phyloP scores from a whole-genome alignment of 371 early-diverging fungal genomes.

The Phascolomyces articulosus region DNA sequence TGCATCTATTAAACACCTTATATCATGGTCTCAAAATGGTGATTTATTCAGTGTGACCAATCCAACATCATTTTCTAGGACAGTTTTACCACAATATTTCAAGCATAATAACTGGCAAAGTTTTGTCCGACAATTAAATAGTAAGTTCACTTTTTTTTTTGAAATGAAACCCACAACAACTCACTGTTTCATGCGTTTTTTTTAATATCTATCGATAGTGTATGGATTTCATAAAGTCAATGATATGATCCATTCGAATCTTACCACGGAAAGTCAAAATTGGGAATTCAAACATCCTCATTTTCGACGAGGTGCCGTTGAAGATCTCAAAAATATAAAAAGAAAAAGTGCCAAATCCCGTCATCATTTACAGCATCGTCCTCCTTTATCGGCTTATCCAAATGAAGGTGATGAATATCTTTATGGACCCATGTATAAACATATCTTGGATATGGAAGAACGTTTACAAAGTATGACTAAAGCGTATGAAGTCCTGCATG shows the following conservation, averaged over 20 bases:
- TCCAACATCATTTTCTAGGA: slow-evolving; percentile 58
- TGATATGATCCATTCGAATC: slow-evolving; percentile 63
- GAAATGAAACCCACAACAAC: too few species aligned
- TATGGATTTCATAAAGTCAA: slow-evolving; percentile 67
- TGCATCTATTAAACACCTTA: slow-evolving; percentile 54
- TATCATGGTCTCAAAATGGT: slow-evolving; percentile 66
- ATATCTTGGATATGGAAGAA: slow-evolving; percentile 19
- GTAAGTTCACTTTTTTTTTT: slow-evolving; percentile 23
- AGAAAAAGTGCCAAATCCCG: slow-evolving; percentile 59
- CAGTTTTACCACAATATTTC: slow-evolving; percentile 76
- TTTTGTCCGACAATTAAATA: slow-evolving; percentile 88
- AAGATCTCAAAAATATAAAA: slow-evolving; percentile 64
- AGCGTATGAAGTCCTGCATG: slow-evolving; percentile 19
- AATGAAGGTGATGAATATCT: slow-evolving; percentile 10
- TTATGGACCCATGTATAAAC: slow-evolving; percentile 20
- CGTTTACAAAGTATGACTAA: slow-evolving; percentile 13
- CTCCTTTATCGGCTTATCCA: neutral
- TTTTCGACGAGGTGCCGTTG: slow-evolving; percentile 61
- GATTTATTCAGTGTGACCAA: slow-evolving; percentile 68
- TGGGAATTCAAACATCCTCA: slow-evolving; percentile 76
- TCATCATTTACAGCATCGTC: slow-evolving; percentile 15
- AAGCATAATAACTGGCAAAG: slow-evolving; percentile 88
- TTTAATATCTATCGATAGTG: slow-evolving; percentile 31
- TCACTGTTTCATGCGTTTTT: too few species aligned
- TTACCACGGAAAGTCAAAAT: slow-evolving; percentile 61